Base-by-base conservation (phyloP, 768 basidiomycete species). In the Trametes punicea region DNA sequence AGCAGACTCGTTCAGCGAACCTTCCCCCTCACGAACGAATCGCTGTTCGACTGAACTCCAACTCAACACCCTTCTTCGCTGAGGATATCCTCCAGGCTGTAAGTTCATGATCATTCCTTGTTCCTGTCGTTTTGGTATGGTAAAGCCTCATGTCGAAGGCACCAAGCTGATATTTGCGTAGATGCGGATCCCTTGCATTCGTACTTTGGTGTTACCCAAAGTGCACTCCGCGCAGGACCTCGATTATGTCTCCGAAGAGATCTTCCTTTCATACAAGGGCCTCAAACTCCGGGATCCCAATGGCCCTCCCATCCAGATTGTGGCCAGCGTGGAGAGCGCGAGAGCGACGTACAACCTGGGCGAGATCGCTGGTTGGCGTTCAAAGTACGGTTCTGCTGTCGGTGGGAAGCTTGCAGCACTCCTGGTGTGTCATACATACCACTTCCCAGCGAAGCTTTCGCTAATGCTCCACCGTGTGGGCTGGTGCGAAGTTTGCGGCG, bases 401-500 rank as follows among this genome's bases (percentile, higher is more conserved):
- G 86, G 85, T 16, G 83, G 87, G 11, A 64, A 67, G 27, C 64
- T 95, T 48, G 77, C 72, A 46, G 87, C 85, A 7, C 73, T 94
- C 44, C 72, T 93, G 66, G 88, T 87, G 67, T 53, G 86, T 73
- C 26, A 6, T 8, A 36, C 34, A 36, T n/a, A 9, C 49, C 31
- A 2, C 38, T 11, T 30, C 21, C n/a, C n/a, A n/a, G n/a, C n/a
- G n/a, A n/a, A n/a, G n/a, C n/a, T n/a, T n/a, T n/a, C n/a, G n/a
- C n/a, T n/a, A n/a, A n/a, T n/a, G n/a, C n/a, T n/a, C n/a, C n/a
- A n/a, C n/a, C n/a, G n/a, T n/a, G n/a, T n/a, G n/a, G n/a, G n/a
- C n/a, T n/a, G n/a, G n/a, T n/a, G n/a, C n/a, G n/a, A n/a, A 96
- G 94, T 98, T 97, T 69, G 94, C 91, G 2, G 91, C 93, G 20